Evolutionary conservation across 202 grass and related monocot genomes (phyloP).

Genomic region (Zizania palustris): DNA sequence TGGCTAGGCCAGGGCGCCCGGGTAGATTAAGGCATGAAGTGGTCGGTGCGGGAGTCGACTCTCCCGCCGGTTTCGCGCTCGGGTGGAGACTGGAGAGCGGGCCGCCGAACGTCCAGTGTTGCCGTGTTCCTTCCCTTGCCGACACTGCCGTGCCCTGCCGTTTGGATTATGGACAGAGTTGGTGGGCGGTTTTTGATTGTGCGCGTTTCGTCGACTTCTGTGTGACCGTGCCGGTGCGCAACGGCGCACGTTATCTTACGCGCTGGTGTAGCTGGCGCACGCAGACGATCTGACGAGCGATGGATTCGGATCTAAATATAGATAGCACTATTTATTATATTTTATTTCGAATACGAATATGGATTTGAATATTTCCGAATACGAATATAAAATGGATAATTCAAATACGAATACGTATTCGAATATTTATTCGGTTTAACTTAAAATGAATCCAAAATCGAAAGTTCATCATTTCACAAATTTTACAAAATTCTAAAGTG

Average conservation of each 20-base stretch:
- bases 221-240: neutral
- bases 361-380: no score
- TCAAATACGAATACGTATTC: no score
- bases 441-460: no score
- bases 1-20: neutral
- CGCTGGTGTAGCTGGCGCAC: neutral
- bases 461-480: no score
- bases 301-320: no score
- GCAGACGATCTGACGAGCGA: neutral
- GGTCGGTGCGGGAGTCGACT: neutral
- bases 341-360: no score
- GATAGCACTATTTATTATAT: no score
- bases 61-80: constrained; percentile 20
- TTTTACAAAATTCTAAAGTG: no score
- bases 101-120: neutral
- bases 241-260: neutral
- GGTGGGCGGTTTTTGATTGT: neutral
- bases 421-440: no score
- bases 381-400: no score
- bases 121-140: no score
- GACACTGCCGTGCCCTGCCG: neutral
- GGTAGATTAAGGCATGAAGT: neutral
- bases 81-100: neutral
- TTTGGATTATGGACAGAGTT: neutral
- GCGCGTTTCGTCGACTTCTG: neutral